Percentiles rank a stretch among this genome's conserved stretches.
phyloP scores from a whole-genome alignment of 768 basidiomycete genomes.

The Leccinum subgranulosum region DNA sequence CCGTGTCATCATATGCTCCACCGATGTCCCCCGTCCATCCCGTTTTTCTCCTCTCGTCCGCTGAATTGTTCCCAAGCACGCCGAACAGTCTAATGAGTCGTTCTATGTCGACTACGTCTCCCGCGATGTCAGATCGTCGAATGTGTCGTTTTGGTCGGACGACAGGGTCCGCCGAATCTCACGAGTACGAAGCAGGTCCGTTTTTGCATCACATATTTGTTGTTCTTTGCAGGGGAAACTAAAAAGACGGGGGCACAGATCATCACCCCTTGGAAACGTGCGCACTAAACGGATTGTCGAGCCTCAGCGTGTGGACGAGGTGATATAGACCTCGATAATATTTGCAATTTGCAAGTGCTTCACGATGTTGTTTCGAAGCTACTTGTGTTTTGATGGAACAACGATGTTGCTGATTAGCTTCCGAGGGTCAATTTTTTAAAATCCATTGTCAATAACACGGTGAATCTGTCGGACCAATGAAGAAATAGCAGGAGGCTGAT shows the following conservation, averaged over 20 bases:
- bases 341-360: background rate
- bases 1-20: background rate
- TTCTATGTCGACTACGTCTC: slow-evolving; percentile 77
- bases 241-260: background rate
- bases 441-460: too few species aligned
- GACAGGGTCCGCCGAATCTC: slow-evolving; percentile 83
- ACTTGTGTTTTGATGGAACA: background rate
- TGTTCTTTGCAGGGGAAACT: background rate
- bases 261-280: slow-evolving; percentile 74
- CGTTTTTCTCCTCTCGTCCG: background rate
- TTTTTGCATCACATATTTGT: background rate
- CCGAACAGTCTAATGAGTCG: slow-evolving; percentile 37
- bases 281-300: slow-evolving; percentile 81
- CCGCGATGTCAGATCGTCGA: slow-evolving; percentile 78
- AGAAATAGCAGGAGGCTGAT: background rate
- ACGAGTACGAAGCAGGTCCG: slow-evolving; percentile 83
- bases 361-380: background rate
- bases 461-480: background rate
- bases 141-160: slow-evolving; percentile 83
- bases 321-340: slow-evolving; percentile 34
- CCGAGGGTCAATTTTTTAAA: too few species aligned
- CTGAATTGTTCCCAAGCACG: slow-evolving; percentile 22
- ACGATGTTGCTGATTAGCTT: background rate
- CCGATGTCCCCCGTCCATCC: background rate
- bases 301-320: slow-evolving; percentile 72